Evolutionary conservation across 2,329 filamentous ascomycete species (phyloP), one percentile per base, ranked within the genome.

Genomic region (Mycocentrospora acerina): DNA sequence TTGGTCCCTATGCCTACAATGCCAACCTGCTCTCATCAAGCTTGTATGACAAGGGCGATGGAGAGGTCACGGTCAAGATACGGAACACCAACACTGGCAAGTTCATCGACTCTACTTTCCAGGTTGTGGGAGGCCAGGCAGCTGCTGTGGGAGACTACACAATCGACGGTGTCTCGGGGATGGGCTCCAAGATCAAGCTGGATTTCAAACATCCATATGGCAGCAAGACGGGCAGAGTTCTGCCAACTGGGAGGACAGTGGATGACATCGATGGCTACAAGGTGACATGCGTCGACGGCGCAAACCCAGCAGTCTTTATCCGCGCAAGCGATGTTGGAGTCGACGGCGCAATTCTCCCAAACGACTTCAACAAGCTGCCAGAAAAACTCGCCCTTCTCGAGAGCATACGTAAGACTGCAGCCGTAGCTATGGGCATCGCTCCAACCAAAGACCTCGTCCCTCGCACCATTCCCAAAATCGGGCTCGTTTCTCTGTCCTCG

Each of bases 71-170:
- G 0, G 76, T 88, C 10, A 71, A 77, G 37, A 80, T 88, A 25
- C 73, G 77, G 53, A 89, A 90, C 59, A 88, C 83, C 1, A 89
- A 89, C 51, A 89, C 85, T 0, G 67, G 68, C 13, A 87, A 87
- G 56, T 61, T 82, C 17, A 79, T 87, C 40, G 65, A 76, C 28
- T 74, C 79, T 1, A 76, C 69, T 0, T 86, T 86, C 48, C 66
- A 70, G 0, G 71, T 83, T 2, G 57, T 66, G 0, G 72, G 71
- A 2, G 71, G 67, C 0, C 71, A 78, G 40, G 71, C 77, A 2
- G 71, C 71, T 2, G 67, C 72, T 11, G 48, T 44, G 10, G 82
- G 82, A 0, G 71, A 77, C 9, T 83, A 82, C 54, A 63, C 68
- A 2, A 83, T 86, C 46, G 82, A 84, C 53, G 83, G 83, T 0